These are phyloP conservation scores for Fusarium hostae DNA, from an alignment of 2,329 filamentous ascomycete species.

Conservation along the genomic window DNA sequence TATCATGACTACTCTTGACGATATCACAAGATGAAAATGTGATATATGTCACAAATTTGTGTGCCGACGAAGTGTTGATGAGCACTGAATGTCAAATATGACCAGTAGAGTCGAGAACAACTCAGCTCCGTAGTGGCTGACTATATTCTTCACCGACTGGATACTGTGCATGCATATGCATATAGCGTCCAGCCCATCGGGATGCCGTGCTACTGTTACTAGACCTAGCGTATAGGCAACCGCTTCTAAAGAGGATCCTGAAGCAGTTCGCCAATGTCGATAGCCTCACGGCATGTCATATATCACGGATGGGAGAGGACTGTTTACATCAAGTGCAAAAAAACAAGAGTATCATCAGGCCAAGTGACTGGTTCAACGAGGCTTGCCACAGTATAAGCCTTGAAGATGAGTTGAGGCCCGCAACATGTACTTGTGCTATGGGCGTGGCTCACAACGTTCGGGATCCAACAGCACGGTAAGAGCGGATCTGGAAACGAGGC, in stretches of 20 bases:
- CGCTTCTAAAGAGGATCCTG: not conserved
- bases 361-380: not conserved
- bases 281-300: constrained; percentile 3
- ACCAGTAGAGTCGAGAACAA: not conserved
- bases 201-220: constrained; percentile 27
- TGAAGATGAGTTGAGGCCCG: constrained; percentile 3
- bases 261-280: constrained; percentile 13
- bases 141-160: constrained; percentile 19
- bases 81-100: not conserved
- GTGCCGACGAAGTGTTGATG: not conserved
- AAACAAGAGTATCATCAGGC: not conserved
- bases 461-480: constrained; percentile 16
- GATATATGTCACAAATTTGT: not conserved
- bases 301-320: not conserved
- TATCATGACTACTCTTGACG: not conserved
- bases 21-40: constrained; percentile 6
- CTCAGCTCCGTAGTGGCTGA: not conserved
- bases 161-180: not conserved
- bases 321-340: not conserved
- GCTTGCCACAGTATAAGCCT: not conserved
- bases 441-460: constrained; percentile 7
- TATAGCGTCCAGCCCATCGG: constrained; percentile 1
- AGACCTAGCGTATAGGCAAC: not conserved
- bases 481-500: constrained; percentile 9
- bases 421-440: not conserved